These are phyloP conservation scores for Alternaria atra DNA, from an alignment of 2,329 filamentous ascomycete species.

Conservation along the genomic window DNA sequence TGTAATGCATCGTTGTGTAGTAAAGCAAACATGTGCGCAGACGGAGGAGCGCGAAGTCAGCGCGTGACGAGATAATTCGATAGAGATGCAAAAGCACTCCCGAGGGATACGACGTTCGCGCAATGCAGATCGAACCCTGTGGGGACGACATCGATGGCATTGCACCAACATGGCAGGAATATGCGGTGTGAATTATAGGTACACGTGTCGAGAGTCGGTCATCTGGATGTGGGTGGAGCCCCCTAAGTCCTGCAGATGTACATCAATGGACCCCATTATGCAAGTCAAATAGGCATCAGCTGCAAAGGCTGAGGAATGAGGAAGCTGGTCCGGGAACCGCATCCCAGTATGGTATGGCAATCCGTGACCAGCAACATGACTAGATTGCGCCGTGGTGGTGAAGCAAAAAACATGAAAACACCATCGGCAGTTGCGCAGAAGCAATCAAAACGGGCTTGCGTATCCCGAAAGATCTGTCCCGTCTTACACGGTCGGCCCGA, in stretches of 20 bases:
- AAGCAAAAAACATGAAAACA: constrained; percentile 1
- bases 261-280: constrained; percentile 3
- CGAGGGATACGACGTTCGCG: constrained; percentile 2
- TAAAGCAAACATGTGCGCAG: constrained; percentile 13
- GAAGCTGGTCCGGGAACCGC: constrained; percentile 1
- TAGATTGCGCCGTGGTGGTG: constrained; percentile 8
- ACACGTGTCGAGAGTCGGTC: constrained; percentile 37
- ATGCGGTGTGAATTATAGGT: constrained; percentile 31
- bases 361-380: constrained; percentile 12
- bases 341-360: not conserved
- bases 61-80: not conserved
- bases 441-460: constrained; percentile 1
- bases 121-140: constrained; percentile 1
- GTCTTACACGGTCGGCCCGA: constrained; percentile 14
- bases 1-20: constrained; percentile 1
- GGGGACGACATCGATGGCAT: not conserved
- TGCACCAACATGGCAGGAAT: constrained; percentile 13
- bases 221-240: constrained; percentile 5
- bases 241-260: constrained; percentile 2
- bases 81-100: not conserved
- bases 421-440: constrained; percentile 9
- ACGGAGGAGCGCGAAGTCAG: constrained; percentile 9
- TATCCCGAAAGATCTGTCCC: constrained; percentile 1
- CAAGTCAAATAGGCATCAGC: constrained; percentile 4
- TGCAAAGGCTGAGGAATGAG: constrained; percentile 3